Evolutionary conservation across 2,329 filamentous ascomycete species (phyloP).

Genomic region (Penicillium corylophilum): DNA sequence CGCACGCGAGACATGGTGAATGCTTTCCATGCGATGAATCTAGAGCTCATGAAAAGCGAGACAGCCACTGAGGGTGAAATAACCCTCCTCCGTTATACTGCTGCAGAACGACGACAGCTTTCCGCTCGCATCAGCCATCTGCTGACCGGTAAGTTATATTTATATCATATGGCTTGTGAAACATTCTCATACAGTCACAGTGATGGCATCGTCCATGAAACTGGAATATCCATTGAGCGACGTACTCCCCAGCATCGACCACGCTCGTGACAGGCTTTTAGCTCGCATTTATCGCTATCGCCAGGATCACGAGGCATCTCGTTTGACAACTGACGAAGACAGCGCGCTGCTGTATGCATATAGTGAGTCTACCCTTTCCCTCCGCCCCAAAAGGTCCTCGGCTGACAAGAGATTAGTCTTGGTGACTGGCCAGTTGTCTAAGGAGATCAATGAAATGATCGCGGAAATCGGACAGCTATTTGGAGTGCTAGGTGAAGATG

Average conservation of each 20-base stretch:
- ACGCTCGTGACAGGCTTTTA: slow-evolving; percentile 76
- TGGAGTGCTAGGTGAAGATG: slow-evolving; percentile 62
- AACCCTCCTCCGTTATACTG: slow-evolving; percentile 75
- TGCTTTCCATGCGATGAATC: slow-evolving; percentile 93
- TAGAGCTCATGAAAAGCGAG: slow-evolving; percentile 79
- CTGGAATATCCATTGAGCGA: slow-evolving; percentile 91
- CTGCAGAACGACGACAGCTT: slow-evolving; percentile 73
- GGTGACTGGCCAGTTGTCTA: slow-evolving; percentile 60
- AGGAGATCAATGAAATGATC: slow-evolving; percentile 55
- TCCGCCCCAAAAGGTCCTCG: not conserved
- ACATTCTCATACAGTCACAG: slow-evolving; percentile 46
- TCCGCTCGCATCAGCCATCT: slow-evolving; percentile 91
- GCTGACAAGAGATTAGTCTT: slow-evolving; percentile 46
- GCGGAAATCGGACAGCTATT: slow-evolving; percentile 60
- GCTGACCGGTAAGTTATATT: slow-evolving; percentile 52
- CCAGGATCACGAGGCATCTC: slow-evolving; percentile 59
- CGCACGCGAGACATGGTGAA: slow-evolving; percentile 84
- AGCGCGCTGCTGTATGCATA: slow-evolving; percentile 94
- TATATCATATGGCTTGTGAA: no score
- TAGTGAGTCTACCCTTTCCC: slow-evolving; percentile 49
- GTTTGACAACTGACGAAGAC: slow-evolving; percentile 57
- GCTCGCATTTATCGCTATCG: slow-evolving; percentile 87
- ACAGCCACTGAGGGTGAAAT: slow-evolving; percentile 76
- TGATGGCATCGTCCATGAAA: slow-evolving; percentile 90
- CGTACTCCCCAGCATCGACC: slow-evolving; percentile 77